Conservation (phyloP, 2,329 filamentous ascomycete genomes). For the Myriangium duriaei region DNA sequence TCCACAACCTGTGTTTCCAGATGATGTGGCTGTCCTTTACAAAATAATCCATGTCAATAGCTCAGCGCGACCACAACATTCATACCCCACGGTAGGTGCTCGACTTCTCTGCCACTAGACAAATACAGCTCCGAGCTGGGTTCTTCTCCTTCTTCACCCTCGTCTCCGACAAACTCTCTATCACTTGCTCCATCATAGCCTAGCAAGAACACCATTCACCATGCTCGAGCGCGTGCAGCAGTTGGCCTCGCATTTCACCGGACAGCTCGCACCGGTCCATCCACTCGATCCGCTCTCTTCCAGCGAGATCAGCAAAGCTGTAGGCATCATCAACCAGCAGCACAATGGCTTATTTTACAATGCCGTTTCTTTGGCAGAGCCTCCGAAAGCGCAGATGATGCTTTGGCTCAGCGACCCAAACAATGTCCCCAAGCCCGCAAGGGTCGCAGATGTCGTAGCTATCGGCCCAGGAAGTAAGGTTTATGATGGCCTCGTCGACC, state of each 20-base stretch:
- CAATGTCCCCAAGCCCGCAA: conserved; percentile 47
- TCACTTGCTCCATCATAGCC: too few species aligned
- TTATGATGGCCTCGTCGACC: conserved; percentile 69
- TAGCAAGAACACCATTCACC: too few species aligned
- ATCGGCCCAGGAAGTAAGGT: conserved; percentile 69
- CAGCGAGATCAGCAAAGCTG: conserved; percentile 60
- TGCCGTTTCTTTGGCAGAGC: conserved; percentile 72
- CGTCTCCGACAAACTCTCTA: too few species aligned
- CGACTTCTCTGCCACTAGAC: too few species aligned
- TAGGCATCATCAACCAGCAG: conserved; percentile 55
- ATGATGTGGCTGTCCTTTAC: too few species aligned
- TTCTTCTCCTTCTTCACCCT: too few species aligned
- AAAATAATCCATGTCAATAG: too few species aligned
- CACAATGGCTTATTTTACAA: conserved; percentile 70
- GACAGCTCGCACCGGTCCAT: conserved; percentile 43
- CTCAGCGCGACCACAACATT: too few species aligned
- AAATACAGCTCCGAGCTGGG: too few species aligned
- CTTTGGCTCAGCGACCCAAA: conserved; percentile 60
- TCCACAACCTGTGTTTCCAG: too few species aligned
- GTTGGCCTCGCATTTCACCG: conserved; percentile 49
- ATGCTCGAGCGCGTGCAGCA: conserved; percentile 53
- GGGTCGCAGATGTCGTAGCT: conserved; percentile 71
- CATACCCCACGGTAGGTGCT: too few species aligned
- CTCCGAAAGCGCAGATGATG: conserved; percentile 72
- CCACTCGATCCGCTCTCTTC: conserved; percentile 67